Percentiles rank a stretch among this genome's conserved stretches.
These are phyloP conservation scores for Botrytis porri DNA, from an alignment of 2,329 filamentous ascomycete genomes.

Conservation along the genomic window DNA sequence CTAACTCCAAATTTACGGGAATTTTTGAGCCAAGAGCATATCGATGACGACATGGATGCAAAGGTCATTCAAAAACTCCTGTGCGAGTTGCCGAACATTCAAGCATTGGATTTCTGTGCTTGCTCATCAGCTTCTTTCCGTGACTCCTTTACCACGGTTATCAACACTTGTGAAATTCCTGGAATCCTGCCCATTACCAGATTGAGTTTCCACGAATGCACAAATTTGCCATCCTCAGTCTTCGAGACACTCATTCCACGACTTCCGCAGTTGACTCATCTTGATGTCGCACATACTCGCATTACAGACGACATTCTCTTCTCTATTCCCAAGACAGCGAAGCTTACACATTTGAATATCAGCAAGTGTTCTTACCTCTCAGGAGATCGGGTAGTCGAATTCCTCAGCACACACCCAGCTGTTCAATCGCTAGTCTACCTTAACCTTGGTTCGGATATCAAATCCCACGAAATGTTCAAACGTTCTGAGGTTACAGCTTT, in stretches of 20 bases:
- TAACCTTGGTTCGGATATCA: constrained; percentile 69
- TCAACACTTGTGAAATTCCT: constrained; percentile 30
- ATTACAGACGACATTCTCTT: constrained; percentile 69
- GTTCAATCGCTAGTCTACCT: constrained; percentile 66
- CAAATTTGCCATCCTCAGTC: constrained; percentile 62
- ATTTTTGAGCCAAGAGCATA: constrained; percentile 76
- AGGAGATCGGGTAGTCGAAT: constrained; percentile 64
- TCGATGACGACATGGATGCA: constrained; percentile 71
- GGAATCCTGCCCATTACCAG: constrained; percentile 59
- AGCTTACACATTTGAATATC: constrained; percentile 73
- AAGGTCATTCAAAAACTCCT: constrained; percentile 69
- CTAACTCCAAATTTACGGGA: constrained; percentile 72
- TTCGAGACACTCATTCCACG: constrained; percentile 71
- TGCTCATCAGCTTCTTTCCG: constrained; percentile 69
- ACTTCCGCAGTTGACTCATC: constrained; percentile 67
- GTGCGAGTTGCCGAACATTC: constrained; percentile 60
- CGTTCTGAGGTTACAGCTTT: constrained; percentile 63
- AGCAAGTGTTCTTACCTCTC: constrained; percentile 71
- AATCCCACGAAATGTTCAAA: constrained; percentile 68
- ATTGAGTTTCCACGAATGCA: constrained; percentile 75
- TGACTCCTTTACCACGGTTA: constrained; percentile 56
- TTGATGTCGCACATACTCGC: constrained; percentile 76
- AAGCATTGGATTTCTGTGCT: constrained; percentile 73
- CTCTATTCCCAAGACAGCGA: constrained; percentile 68
- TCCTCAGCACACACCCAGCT: constrained; percentile 68